Conservation (phyloP, 352 stramenopile genomes). For the Phytopythium kandeliae region DNA sequence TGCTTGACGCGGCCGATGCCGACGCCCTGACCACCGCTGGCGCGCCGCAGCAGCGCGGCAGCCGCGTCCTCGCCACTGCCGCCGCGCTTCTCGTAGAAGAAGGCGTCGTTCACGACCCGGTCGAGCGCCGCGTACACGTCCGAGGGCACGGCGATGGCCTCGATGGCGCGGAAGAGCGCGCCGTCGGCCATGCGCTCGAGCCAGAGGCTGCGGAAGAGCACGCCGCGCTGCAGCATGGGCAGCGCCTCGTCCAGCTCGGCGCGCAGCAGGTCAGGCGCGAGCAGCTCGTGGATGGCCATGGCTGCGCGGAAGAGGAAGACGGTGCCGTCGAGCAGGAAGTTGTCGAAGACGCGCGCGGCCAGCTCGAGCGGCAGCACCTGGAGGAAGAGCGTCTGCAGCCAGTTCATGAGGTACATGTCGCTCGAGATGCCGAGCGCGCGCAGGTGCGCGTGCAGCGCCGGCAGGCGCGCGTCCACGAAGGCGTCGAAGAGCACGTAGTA, state of each 20-base stretch:
- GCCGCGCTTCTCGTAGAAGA: conserved; percentile 76
- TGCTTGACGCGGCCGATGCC: conserved; percentile 67
- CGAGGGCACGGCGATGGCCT: conserved; percentile 52
- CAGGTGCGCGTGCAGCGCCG: conserved; percentile 51
- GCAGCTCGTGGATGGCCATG: conserved; percentile 76
- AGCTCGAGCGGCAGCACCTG: conserved; percentile 78
- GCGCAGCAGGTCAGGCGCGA: conserved; percentile 41
- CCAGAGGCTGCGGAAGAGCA: conserved; percentile 62
- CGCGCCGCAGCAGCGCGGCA: conserved; percentile 12
- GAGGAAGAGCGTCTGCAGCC: conserved; percentile 83
- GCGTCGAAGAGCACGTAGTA: conserved; percentile 84
- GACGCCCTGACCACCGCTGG: conserved; percentile 52
- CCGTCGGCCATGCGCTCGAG: conserved; percentile 51
- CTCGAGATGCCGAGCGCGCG: conserved; percentile 46
- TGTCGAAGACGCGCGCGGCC: conserved; percentile 71
- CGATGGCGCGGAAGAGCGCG: conserved; percentile 60
- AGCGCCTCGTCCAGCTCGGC: conserved; percentile 73
- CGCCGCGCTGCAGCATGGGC: conserved; percentile 65
- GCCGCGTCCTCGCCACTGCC: conserved; percentile 11
- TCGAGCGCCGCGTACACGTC: conserved; percentile 69
- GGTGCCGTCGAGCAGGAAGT: conserved; percentile 82
- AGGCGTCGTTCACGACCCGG: conserved; percentile 76
- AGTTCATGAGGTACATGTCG: conserved; percentile 88
- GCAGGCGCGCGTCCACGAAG: conserved; percentile 45
- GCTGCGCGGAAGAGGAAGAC: conserved; percentile 78